phyloP scores from a whole-genome alignment of 1,284 basidiomycete genomes.

The Meira miltonrushii region DNA sequence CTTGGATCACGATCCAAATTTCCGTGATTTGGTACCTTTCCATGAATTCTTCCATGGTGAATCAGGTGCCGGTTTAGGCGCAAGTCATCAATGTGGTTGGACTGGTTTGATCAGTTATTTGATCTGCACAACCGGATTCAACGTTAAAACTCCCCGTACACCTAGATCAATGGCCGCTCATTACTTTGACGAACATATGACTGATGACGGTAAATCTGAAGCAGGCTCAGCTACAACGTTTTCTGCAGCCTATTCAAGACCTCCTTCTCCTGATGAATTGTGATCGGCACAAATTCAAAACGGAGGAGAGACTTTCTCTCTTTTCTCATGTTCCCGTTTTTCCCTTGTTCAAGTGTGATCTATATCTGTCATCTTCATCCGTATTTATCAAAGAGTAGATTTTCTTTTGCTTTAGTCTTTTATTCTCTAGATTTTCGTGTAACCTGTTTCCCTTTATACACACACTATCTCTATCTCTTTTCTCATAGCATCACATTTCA shows the following conservation, averaged over 20 bases:
- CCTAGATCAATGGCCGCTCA: constrained; percentile 80
- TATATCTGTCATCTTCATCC: not conserved
- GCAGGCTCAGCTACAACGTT: constrained; percentile 25
- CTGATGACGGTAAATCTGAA: constrained; percentile 37
- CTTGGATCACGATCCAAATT: constrained; percentile 87
- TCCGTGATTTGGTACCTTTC: constrained; percentile 92
- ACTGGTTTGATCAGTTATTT: constrained; percentile 52
- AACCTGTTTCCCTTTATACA: no score
- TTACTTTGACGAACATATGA: constrained; percentile 64
- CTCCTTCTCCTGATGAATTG: constrained; percentile 44
- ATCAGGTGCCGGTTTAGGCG: constrained; percentile 76
- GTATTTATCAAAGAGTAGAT: no score
- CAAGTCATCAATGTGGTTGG: constrained; percentile 97
- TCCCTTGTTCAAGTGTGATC: not conserved
- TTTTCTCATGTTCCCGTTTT: not conserved
- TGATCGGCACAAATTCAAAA: constrained; percentile 8
- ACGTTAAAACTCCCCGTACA: constrained; percentile 58
- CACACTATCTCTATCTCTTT: no score
- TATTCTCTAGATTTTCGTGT: no score
- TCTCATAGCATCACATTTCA: no score
- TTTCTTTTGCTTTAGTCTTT: no score
- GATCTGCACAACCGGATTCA: constrained; percentile 63
- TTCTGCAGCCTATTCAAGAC: constrained; percentile 31
- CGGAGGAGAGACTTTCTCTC: not conserved
- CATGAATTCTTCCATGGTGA: constrained; percentile 98